Evolutionary conservation across 148 eudicot species (phyloP), one percentile per base, ranked within the genome.

Genomic region (Fagopyrum esculentum): DNA sequence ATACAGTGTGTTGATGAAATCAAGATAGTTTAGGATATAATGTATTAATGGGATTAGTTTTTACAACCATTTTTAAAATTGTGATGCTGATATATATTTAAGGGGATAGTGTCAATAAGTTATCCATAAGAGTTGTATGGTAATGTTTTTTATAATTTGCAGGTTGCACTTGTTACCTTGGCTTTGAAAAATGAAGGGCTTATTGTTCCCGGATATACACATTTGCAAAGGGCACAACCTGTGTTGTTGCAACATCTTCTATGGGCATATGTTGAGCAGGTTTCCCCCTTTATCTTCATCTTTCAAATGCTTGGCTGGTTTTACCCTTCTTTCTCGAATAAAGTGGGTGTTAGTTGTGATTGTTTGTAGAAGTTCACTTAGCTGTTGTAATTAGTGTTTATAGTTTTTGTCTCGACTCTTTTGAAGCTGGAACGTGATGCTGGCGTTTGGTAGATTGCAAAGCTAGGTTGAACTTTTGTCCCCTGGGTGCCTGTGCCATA

Each of bases 211-310:
- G 99, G 99, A 51, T 96, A 92, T 80, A 92, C 98, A 12, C 99
- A 96, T 86, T 74, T 96, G 86, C 99, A 90, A 78, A 90, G 97
- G 84, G 99, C 99, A 45, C 97, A 96, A 35, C 99, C 99, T 84
- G 89, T 96, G 80, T 84, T 92, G 51, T 61, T 92, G 77, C 94
- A 85, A 49, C 98, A 92, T 88, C 97, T 87, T 78, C 99, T 96
- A 76, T 82, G 92, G 76, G 91, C 94, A 56, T 96, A 90, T 82
- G 94, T 92, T 74, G 98, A 96, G 81, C 93, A 92, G 99, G 99
- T 95, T 73, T 80, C 69, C 68, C 17, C 75, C 13, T 59, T 9
- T 57, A 35, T 51, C 13, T 51, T 11, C n/a, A n/a, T n/a, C n/a
- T n/a, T n/a, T n/a, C n/a, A n/a, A n/a, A n/a, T n/a, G n/a, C n/a